Evolutionary conservation across 2,329 filamentous ascomycete genomes (phyloP), one percentile per base, ranked within the genome.

Genomic region (Plectosphaerella cucumerina): DNA sequence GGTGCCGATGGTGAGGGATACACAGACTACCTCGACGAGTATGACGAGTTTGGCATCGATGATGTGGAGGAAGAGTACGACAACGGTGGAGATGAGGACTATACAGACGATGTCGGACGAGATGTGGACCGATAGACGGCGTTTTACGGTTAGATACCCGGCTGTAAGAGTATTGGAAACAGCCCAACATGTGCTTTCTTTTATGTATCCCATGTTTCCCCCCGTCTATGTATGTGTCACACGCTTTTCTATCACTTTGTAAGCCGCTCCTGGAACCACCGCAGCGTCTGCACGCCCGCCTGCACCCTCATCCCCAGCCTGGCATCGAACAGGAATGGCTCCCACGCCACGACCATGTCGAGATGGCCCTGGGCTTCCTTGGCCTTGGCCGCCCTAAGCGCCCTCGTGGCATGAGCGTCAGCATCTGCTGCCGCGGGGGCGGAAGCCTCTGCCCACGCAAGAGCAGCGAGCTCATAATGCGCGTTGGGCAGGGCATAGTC

Each of bases 381-480:
- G 22, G 85, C 63, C 66, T 81, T 80, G 44, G 73, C 64, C 21
- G 63, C 66, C 15, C 73, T 70, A 57, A 70, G 75, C 5, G 59
- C 65, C 0, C n/a, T 48, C n/a, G 37, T 65, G 14, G 42, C 41
- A 26, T 49, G 39, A 8, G 52, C 50, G 10, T 53, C 55, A 9
- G 35, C 53, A 8, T 52, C 54, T 20, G 49, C 57, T 10, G 61
- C 56, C 17, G 56, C 49, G 9, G 56, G 48, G 4, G 58, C 58
- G 56, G 58, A 60, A 48, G 74, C 77, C 60, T 93, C 87, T 51
- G 80, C 77, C 92, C 93, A 99, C 1, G 86, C 73, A 50, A 89
- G 82, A 8, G 88, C 90, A 0, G 85, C 91, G 73, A 94, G 82
- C 69, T 99, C 94, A 67, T 97, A 97, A 58, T 90, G 78, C 1